Evolutionary conservation across 768 basidiomycete genomes (phyloP).

Genomic region (Boletus bicolor): DNA sequence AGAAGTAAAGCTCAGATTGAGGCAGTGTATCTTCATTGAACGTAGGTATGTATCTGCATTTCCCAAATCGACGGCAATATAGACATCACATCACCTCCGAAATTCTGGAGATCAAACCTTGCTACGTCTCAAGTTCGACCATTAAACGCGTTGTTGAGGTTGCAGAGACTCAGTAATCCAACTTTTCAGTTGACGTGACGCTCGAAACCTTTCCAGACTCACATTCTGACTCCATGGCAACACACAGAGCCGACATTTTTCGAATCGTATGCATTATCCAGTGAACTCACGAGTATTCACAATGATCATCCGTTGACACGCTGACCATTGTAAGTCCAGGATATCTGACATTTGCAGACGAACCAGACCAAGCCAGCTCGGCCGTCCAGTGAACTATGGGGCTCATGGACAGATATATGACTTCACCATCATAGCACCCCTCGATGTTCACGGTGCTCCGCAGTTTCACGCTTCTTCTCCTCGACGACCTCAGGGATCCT

Average conservation of each 20-base stretch:
- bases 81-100: background rate
- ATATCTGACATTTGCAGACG: background rate
- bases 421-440: slow-evolving; percentile 8
- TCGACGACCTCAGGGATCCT: slow-evolving; percentile 19
- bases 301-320: background rate
- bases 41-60: background rate
- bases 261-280: background rate
- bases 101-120: background rate
- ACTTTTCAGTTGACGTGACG: background rate
- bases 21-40: slow-evolving; percentile 6
- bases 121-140: background rate
- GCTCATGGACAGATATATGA: slow-evolving; percentile 6
- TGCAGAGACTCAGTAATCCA: background rate
- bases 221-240: background rate
- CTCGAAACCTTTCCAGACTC: background rate
- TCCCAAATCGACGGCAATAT: background rate
- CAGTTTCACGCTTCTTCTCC: slow-evolving; percentile 21
- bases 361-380: slow-evolving; percentile 7
- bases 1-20: slow-evolving; percentile 2
- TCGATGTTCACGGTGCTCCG: slow-evolving; percentile 18
- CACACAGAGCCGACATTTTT: background rate
- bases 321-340: background rate
- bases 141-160: background rate
- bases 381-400: background rate
- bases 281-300: background rate